Conservation (phyloP, 352 stramenopile genomes). For the Globisporangium okanoganense region DNA sequence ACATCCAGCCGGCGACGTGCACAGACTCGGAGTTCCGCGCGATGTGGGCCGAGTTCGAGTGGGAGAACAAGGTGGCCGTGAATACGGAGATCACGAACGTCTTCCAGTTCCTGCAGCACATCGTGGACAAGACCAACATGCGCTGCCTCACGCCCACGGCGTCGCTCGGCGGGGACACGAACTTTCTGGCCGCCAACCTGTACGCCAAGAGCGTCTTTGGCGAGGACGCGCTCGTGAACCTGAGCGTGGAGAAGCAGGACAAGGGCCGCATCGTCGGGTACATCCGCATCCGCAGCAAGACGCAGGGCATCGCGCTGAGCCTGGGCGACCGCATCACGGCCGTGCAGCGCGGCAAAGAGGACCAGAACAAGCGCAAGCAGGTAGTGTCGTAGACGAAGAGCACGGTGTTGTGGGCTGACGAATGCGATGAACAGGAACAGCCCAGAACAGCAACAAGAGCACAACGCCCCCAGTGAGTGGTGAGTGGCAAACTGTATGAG, state of each 20-base stretch:
- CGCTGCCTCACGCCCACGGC: constrained; percentile 96
- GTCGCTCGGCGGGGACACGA: constrained; percentile 85
- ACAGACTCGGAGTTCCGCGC: constrained; percentile 96
- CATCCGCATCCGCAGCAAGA: constrained; percentile 99
- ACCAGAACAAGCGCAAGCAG: constrained; percentile 85
- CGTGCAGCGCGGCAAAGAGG: constrained; percentile 90
- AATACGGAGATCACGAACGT: constrained; percentile 97
- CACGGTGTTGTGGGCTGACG: not conserved
- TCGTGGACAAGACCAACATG: constrained; percentile 99
- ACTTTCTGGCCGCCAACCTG: constrained; percentile 93
- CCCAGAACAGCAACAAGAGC: not conserved
- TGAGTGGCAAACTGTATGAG: not conserved
- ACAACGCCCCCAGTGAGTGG: too few relatives aligned
- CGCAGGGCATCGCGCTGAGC: constrained; percentile 99
- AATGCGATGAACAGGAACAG: not conserved
- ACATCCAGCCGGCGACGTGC: constrained; percentile 96
- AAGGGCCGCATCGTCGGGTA: constrained; percentile 97
- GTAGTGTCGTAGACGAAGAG: constrained; percentile 42
- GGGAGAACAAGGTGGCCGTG: constrained; percentile 99
- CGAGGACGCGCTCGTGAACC: constrained; percentile 99
- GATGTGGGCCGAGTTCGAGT: constrained; percentile 99
- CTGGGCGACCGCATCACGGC: constrained; percentile 98
- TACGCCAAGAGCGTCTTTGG: constrained; percentile 93
- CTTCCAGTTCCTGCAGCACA: constrained; percentile 97
- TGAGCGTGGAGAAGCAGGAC: constrained; percentile 99